phyloP scores from a whole-genome alignment of 2,329 filamentous ascomycete genomes.

The Beauveria bassiana region DNA sequence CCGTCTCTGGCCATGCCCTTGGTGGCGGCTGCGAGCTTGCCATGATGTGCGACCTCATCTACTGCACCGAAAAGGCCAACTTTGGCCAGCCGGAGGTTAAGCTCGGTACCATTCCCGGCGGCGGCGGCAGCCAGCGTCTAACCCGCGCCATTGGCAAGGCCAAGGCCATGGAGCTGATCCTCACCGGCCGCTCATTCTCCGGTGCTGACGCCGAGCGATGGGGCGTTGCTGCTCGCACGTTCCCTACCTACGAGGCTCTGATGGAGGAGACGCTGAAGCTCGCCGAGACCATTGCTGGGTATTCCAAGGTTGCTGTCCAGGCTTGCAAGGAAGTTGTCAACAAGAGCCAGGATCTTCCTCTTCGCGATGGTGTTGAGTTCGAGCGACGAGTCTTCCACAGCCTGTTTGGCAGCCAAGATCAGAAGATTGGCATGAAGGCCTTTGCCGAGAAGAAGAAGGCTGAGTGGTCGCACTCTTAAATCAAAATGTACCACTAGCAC shows the following conservation, averaged over 20 bases:
- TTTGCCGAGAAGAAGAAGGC: constrained; percentile 94
- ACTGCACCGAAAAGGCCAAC: constrained; percentile 77
- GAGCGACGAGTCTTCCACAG: constrained; percentile 90
- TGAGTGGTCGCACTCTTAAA: constrained; percentile 73
- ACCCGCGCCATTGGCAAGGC: constrained; percentile 77
- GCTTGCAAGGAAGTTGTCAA: constrained; percentile 98
- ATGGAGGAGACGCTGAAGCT: constrained; percentile 75
- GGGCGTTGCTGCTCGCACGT: constrained; percentile 80
- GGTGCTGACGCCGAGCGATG: constrained; percentile 81
- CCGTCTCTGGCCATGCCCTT: constrained; percentile 88
- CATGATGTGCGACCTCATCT: constrained; percentile 95
- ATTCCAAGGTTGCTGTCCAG: constrained; percentile 79
- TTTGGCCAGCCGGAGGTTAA: constrained; percentile 98
- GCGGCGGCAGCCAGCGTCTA: constrained; percentile 82
- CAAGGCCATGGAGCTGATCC: constrained; percentile 83
- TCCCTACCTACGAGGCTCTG: constrained; percentile 71
- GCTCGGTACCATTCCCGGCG: constrained; percentile 85
- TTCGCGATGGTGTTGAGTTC: constrained; percentile 89
- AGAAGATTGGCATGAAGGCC: constrained; percentile 94
- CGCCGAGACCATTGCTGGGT: constrained; percentile 81
- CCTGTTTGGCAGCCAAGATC: constrained; percentile 88
- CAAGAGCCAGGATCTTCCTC: constrained; percentile 86
- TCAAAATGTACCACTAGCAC: constrained; percentile 18
- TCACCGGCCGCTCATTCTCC: constrained; percentile 77
- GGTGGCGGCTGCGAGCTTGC: constrained; percentile 95